Evolutionary conservation across 1,139 yeast species (phyloP).

Genomic region (Yamadazyma conglobata): DNA sequence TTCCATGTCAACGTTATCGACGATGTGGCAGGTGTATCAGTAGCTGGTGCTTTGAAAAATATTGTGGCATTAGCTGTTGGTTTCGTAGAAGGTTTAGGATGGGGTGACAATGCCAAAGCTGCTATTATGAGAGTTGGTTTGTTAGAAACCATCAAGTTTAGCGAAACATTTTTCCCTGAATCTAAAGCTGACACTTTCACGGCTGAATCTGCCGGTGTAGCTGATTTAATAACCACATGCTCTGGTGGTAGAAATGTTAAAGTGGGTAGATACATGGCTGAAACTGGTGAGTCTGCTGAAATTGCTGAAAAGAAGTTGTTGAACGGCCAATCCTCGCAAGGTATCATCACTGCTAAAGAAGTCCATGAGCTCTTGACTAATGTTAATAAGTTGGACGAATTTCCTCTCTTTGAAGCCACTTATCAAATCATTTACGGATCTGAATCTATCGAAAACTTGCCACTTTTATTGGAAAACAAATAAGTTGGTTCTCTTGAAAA

Average conservation of each 20-base stretch:
- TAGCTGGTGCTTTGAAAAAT: conserved; percentile 94
- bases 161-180: conserved; percentile 33
- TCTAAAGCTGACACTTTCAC: conserved; percentile 41
- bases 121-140: conserved; percentile 94
- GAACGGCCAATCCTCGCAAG: conserved; percentile 51
- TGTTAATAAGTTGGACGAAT: conserved; percentile 30
- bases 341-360: conserved; percentile 46
- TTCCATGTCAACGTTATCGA: conserved; percentile 88
- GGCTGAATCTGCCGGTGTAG: conserved; percentile 49
- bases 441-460: conserved; percentile 43
- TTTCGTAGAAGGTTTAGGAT: conserved; percentile 90
- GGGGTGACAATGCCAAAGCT: conserved; percentile 98
- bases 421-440: conserved; percentile 44
- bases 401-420: conserved; percentile 48
- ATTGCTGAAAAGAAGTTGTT: conserved; percentile 45
- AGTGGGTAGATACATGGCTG: conserved; percentile 47
- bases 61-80: conserved; percentile 93
- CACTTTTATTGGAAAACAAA: conserved; percentile 30
- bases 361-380: conserved; percentile 44
- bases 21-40: conserved; percentile 90
- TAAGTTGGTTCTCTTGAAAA: too few relatives aligned
- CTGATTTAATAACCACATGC: conserved; percentile 49
- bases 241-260: conserved; percentile 50
- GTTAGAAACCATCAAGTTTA: conserved; percentile 66
- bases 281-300: conserved; percentile 41